These are phyloP conservation scores for Basipetospora chlamydospora DNA, from an alignment of 2,329 filamentous ascomycete species.

Conservation along the genomic window DNA sequence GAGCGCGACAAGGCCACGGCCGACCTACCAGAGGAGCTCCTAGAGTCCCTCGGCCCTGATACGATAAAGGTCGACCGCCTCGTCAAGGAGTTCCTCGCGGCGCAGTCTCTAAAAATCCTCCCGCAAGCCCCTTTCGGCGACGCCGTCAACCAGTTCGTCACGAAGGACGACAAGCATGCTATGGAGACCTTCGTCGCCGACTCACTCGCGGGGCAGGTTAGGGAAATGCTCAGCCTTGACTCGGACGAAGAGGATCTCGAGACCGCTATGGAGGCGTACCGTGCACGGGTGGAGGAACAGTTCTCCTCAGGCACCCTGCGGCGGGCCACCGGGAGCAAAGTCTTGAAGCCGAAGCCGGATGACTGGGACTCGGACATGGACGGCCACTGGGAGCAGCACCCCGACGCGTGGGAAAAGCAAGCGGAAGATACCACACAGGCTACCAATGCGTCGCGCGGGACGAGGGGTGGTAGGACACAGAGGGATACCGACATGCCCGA, in stretches of 20 bases:
- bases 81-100: constrained; percentile 73
- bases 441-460: background rate
- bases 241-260: constrained; percentile 53
- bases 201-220: constrained; percentile 54
- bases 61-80: constrained; percentile 72
- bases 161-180: constrained; percentile 88
- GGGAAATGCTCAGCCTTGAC: constrained; percentile 52
- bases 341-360: constrained; percentile 60
- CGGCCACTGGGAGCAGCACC: constrained; percentile 71
- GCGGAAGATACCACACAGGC: background rate
- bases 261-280: constrained; percentile 58
- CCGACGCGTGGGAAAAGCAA: constrained; percentile 32
- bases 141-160: constrained; percentile 81
- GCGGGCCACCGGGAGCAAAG: constrained; percentile 27
- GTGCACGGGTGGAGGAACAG: constrained; percentile 53
- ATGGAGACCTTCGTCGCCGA: constrained; percentile 71
- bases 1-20: constrained; percentile 31
- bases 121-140: constrained; percentile 88
- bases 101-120: constrained; percentile 81
- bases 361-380: constrained; percentile 84
- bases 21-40: constrained; percentile 45
- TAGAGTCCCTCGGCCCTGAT: constrained; percentile 32
- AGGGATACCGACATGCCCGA: constrained; percentile 29
- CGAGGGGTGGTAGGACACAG: constrained; percentile 4
- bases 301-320: constrained; percentile 51